Percentiles rank a stretch among this genome's conserved stretches.
phyloP scores from a whole-genome alignment of 1,284 basidiomycete genomes.

The Moesziomyces sp. region DNA sequence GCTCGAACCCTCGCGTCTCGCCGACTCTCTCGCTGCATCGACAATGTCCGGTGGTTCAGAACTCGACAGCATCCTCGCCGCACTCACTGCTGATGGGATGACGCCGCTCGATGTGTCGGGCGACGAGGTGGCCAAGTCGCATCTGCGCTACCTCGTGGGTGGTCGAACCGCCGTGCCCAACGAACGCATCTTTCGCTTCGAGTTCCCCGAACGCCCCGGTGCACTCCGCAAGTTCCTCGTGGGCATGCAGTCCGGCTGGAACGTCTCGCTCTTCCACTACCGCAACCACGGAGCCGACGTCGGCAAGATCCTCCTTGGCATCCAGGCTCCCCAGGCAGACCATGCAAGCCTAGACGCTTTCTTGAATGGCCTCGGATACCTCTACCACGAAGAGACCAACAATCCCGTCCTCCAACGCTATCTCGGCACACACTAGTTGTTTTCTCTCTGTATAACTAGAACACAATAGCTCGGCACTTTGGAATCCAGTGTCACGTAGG shows the following conservation, averaged over 20 bases:
- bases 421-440: conserved; percentile 65
- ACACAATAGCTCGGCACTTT: no score
- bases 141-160: conserved; percentile 93
- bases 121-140: conserved; percentile 94
- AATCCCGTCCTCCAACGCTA: conserved; percentile 87
- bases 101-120: conserved; percentile 88
- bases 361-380: conserved; percentile 82
- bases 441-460: no score
- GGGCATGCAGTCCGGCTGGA: conserved; percentile 84
- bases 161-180: conserved; percentile 74
- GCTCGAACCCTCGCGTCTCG: conserved; percentile 2
- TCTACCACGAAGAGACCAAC: conserved; percentile 89
- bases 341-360: conserved; percentile 78
- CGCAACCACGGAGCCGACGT: conserved; percentile 84
- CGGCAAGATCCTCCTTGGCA: conserved; percentile 76
- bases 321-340: conserved; percentile 80
- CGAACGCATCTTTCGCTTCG: conserved; percentile 93
- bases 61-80: conserved; percentile 62
- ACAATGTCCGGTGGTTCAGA: conserved; percentile 24
- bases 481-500: no score
- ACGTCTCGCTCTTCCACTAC: conserved; percentile 96
- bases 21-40: conserved; percentile 15
- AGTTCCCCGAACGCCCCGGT: conserved; percentile 94
- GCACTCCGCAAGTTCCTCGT: conserved; percentile 84
- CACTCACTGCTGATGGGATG: conserved; percentile 78